Evolutionary conservation across 371 early-diverging fungal genomes (phyloP).

Genomic region (Syncephalis plumigaleata): DNA sequence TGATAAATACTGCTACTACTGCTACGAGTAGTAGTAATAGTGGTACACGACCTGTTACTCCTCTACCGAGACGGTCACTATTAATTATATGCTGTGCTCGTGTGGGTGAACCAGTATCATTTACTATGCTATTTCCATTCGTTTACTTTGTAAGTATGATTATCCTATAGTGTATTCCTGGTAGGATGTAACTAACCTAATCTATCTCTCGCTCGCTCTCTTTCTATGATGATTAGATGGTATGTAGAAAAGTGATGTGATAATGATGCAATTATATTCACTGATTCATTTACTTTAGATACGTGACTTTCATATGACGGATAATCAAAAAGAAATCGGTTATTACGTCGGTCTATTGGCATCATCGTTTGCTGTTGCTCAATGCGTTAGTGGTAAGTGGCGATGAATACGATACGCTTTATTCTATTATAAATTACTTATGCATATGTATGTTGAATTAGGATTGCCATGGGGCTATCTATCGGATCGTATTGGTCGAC

Average conservation of each 20-base stretch:
- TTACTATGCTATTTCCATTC: constrained; percentile 37
- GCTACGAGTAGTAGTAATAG: too few relatives aligned
- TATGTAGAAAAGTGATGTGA: too few relatives aligned
- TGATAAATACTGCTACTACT: too few relatives aligned
- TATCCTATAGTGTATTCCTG: too few relatives aligned
- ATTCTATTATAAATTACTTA: neutral
- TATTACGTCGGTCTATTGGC: constrained; percentile 47
- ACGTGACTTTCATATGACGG: constrained; percentile 28
- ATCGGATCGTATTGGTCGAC: constrained; percentile 50
- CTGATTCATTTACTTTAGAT: constrained; percentile 13
- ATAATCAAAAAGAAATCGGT: constrained; percentile 31
- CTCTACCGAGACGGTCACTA: constrained; percentile 32
- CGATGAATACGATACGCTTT: neutral
- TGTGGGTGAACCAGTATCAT: constrained; percentile 36
- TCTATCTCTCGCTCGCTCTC: too few relatives aligned
- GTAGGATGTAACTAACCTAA: too few relatives aligned
- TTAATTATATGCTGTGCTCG: constrained; percentile 34
- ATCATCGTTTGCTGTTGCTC: constrained; percentile 39
- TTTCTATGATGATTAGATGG: too few relatives aligned
- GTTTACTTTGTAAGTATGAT: constrained; percentile 29
- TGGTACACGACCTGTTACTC: too few relatives aligned
- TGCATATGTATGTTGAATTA: neutral
- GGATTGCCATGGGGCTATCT: constrained; percentile 25
- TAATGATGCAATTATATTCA: constrained; percentile 4
- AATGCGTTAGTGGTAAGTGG: constrained; percentile 27